These are phyloP conservation scores for Elsinoe ampelina DNA, from an alignment of 2,329 filamentous ascomycete genomes.

Conservation along the genomic window DNA sequence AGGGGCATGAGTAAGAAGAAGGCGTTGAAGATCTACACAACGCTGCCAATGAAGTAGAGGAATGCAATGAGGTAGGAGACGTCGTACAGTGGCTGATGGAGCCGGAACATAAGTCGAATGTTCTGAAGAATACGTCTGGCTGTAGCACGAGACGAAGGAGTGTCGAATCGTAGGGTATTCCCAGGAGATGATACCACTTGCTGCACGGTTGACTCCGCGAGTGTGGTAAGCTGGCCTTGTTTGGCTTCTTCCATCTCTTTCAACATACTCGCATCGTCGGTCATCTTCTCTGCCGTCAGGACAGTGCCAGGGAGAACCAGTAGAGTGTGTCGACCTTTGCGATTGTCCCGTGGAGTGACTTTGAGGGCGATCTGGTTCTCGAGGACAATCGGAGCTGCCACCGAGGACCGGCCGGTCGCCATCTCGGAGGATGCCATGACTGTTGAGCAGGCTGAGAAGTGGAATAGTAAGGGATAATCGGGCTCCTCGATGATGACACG, in stretches of 20 bases:
- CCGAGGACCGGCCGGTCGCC: too few relatives aligned
- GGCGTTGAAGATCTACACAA: slow-evolving; percentile 3
- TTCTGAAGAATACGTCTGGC: neutral
- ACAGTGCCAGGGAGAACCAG: neutral
- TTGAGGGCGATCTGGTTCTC: slow-evolving; percentile 8
- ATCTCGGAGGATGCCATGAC: neutral
- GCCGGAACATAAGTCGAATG: neutral
- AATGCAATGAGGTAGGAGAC: slow-evolving; percentile 3
- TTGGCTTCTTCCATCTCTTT: neutral
- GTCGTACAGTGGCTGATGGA: slow-evolving; percentile 2
- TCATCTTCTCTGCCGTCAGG: neutral
- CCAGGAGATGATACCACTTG: neutral
- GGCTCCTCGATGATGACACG: too few relatives aligned
- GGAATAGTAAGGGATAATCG: neutral
- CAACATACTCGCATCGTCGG: neutral
- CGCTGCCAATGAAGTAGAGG: neutral
- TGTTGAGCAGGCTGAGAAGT: neutral
- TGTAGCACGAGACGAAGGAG: neutral
- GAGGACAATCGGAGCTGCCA: neutral
- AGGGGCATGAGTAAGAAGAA: neutral
- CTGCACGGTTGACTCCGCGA: neutral
- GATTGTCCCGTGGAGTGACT: slow-evolving; percentile 4
- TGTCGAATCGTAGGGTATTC: neutral
- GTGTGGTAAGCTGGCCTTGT: neutral
- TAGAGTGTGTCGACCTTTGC: slow-evolving; percentile 9